phyloP scores from a whole-genome alignment of 2,329 filamentous ascomycete genomes.

The Penicillium thymicola region DNA sequence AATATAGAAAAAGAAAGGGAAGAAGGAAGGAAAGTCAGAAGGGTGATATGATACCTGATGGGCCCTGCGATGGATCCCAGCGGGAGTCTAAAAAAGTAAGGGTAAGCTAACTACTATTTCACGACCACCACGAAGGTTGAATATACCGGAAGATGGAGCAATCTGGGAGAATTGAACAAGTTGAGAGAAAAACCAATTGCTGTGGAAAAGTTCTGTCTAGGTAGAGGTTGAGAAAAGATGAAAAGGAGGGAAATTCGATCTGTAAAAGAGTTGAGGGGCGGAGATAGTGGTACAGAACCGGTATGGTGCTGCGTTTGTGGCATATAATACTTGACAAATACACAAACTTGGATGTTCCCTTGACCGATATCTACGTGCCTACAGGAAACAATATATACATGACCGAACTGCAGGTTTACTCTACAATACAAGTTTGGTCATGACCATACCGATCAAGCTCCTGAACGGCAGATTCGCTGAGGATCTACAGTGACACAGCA shows the following conservation, averaged over 20 bases:
- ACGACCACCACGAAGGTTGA: not conserved
- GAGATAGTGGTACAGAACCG: conserved; percentile 12
- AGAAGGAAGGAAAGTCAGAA: conserved; percentile 4
- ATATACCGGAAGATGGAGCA: conserved; percentile 3
- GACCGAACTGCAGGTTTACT: not conserved
- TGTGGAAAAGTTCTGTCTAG: not conserved
- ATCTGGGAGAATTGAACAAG: conserved; percentile 3
- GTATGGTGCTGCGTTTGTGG: conserved; percentile 1
- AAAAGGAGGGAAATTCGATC: conserved; percentile 18
- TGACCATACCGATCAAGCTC: conserved; percentile 6
- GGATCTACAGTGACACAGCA: not conserved
- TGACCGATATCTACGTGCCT: not conserved
- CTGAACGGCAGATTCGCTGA: conserved; percentile 3
- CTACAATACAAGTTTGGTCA: not conserved
- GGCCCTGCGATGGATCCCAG: conserved; percentile 23
- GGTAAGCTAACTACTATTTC: conserved; percentile 9
- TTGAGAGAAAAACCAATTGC: conserved; percentile 11
- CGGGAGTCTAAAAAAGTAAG: conserved; percentile 20
- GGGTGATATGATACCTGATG: conserved; percentile 19
- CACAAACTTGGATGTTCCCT: not conserved
- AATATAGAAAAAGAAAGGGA: conserved; percentile 2
- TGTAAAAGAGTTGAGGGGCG: conserved; percentile 22
- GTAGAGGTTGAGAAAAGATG: conserved; percentile 6
- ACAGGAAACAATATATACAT: not conserved
- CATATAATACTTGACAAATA: conserved; percentile 6